Base-by-base conservation (phyloP, 2,329 filamentous ascomycete genomes). In the Fusarium burgessii region DNA sequence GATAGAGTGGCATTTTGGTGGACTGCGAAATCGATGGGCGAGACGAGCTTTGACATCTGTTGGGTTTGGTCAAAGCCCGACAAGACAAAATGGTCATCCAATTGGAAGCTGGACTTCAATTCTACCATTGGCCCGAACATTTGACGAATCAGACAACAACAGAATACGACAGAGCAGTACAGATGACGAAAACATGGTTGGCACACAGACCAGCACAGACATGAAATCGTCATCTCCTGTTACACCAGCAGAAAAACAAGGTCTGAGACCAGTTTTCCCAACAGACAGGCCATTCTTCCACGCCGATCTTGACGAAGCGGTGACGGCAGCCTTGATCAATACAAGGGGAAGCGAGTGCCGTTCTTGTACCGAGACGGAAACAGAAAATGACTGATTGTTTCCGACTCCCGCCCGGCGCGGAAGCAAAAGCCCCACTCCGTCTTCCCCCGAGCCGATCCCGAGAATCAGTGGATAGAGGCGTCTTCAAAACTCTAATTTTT, bases 11-110 rank as follows among this genome's bases (percentile, higher is more conserved):
- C 85, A 88, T 69, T 85, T 90, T 71, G 87, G 87, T 3, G 82
- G 83, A 42, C 80, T 90, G 11, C 80, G 80, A 62, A 89, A 88
- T 73, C 83, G 84, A 12, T 90, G 88, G 88, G 85, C 87, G 9
- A 84, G 87, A 32, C 84, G 87, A 6, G 87, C 88, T 1, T 83
- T 90, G 0, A 83, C 86, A 2, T 82, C 82, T 0, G 86, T 85
- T 1, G 88, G 88, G 1, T 90, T 90, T 63, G 88, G 88, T 0
- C 84, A 81, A 58, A 84, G 79, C 2, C 76, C 74, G 0, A 65
- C 75, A 13, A n/a, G n/a, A n/a, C 68, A 76, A 20, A 78, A 78
- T n/a, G 62, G 68, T 2, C 70, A 74, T 5, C 71, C 75, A 3
- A 50, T 80, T 4, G 67, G 66, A 4, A 73, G 73, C n/a, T 82